Percentiles rank a stretch among this genome's conserved stretches.
Evolutionary conservation across 2,329 filamentous ascomycete species (phyloP).

Genomic region (Beauveria caledonica): DNA sequence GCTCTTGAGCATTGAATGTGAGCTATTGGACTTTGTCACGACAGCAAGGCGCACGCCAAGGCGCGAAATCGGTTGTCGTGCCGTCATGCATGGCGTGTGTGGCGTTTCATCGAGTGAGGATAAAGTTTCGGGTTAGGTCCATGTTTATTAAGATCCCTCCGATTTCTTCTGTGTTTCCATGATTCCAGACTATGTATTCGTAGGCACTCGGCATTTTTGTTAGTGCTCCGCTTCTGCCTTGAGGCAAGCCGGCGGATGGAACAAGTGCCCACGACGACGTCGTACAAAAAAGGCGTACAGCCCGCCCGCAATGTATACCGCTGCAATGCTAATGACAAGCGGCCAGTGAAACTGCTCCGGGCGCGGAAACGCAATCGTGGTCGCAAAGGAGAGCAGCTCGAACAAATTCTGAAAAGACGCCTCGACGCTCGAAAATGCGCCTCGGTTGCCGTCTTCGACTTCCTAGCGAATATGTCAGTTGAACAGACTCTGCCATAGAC

Average conservation of each 20-base stretch:
- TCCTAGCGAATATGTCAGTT: conserved; percentile 29
- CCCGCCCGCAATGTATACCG: conserved; percentile 31
- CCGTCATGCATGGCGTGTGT: background rate
- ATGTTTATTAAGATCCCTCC: background rate
- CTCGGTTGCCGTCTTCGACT: conserved; percentile 48
- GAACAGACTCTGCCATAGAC: background rate
- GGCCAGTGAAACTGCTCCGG: conserved; percentile 60
- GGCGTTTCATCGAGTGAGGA: background rate
- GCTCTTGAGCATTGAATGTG: background rate
- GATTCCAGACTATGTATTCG: background rate
- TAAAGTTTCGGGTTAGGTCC: background rate
- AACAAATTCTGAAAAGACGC: conserved; percentile 61
- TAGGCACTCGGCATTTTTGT: background rate
- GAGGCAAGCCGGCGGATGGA: conserved; percentile 17
- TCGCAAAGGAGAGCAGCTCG: conserved; percentile 57
- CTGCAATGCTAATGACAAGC: conserved; percentile 46
- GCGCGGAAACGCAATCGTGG: conserved; percentile 55
- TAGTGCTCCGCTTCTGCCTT: background rate
- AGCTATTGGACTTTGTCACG: background rate
- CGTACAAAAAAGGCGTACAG: conserved; percentile 25
- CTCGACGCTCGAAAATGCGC: conserved; percentile 61
- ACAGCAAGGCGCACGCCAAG: background rate
- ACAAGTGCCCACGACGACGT: conserved; percentile 24
- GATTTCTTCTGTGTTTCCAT: background rate
- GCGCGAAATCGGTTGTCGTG: background rate